Evolutionary conservation across 192 early-diverging fungal species (phyloP).

Genomic region (Rhizoclosmatium globosum): DNA sequence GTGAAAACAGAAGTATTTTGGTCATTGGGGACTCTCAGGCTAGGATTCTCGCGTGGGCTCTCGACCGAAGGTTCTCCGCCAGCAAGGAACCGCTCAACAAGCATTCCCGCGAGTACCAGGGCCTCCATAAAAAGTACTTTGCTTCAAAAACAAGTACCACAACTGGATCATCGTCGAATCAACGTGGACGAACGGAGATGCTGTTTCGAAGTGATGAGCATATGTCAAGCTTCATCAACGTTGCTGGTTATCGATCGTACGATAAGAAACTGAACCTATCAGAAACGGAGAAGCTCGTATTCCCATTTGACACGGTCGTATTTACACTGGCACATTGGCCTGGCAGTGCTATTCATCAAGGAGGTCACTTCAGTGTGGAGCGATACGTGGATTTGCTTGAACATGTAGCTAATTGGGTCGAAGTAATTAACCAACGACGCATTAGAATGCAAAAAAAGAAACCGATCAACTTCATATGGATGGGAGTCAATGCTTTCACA

Average conservation of each 20-base stretch:
- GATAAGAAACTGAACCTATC: too few species aligned
- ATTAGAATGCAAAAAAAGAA: neutral
- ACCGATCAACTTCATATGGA: neutral
- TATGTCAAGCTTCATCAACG: too few species aligned
- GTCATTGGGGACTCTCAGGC: constrained; percentile 17
- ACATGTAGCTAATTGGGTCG: neutral
- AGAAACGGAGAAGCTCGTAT: too few species aligned
- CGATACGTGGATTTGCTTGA: constrained; percentile 8
- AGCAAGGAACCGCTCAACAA: neutral
- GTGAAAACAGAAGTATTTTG: neutral
- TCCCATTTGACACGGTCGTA: too few species aligned
- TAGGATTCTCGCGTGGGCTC: neutral
- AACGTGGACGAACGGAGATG: too few species aligned
- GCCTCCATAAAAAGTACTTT: neutral
- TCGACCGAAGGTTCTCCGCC: neutral
- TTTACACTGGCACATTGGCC: too few species aligned
- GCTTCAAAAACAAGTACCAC: too few species aligned
- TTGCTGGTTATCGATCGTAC: too few species aligned
- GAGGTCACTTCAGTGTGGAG: constrained; percentile 15
- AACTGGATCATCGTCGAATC: too few species aligned
- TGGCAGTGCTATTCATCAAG: neutral
- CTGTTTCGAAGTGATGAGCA: too few species aligned
- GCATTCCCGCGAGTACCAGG: neutral
- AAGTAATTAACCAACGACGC: neutral
- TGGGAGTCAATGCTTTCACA: neutral